Conservation (phyloP, 257 asterid genomes). For the Plantago major region DNA sequence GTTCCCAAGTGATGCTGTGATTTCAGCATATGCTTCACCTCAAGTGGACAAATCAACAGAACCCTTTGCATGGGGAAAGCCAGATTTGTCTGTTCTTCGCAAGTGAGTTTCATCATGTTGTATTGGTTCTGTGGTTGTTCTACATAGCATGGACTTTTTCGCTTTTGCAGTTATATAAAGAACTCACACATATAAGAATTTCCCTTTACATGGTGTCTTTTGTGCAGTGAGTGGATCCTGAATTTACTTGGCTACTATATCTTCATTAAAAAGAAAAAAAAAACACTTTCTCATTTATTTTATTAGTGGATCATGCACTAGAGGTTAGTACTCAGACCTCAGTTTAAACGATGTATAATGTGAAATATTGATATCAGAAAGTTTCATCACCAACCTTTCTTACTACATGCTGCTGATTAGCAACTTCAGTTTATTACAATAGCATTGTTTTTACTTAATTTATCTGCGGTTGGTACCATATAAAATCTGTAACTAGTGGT, state of each 20-base stretch:
- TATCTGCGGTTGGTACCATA: background rate
- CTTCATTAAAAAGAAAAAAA: background rate
- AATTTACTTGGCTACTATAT: background rate
- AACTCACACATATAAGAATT: background rate
- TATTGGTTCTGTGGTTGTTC: background rate
- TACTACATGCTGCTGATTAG: background rate
- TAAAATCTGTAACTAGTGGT: background rate
- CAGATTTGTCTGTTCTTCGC: conserved; percentile 84
- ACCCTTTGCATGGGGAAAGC: conserved; percentile 89
- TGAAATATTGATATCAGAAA: background rate
- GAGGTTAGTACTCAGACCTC: background rate
- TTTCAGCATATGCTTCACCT: conserved; percentile 78
- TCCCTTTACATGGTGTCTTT: background rate
- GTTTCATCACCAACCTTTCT: background rate
- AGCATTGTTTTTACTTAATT: background rate
- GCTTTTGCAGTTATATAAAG: background rate
- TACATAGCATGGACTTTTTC: conserved; percentile 1
- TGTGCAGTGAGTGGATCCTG: background rate
- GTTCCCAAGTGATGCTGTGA: conserved; percentile 86
- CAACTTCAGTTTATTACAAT: background rate
- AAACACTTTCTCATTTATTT: too few relatives aligned
- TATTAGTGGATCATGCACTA: background rate
- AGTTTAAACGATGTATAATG: background rate
- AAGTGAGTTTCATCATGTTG: conserved; percentile 45
- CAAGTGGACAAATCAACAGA: conserved; percentile 91